Base-by-base conservation (phyloP, 2,329 filamentous ascomycete species). In the Aspergillus texensis region DNA sequence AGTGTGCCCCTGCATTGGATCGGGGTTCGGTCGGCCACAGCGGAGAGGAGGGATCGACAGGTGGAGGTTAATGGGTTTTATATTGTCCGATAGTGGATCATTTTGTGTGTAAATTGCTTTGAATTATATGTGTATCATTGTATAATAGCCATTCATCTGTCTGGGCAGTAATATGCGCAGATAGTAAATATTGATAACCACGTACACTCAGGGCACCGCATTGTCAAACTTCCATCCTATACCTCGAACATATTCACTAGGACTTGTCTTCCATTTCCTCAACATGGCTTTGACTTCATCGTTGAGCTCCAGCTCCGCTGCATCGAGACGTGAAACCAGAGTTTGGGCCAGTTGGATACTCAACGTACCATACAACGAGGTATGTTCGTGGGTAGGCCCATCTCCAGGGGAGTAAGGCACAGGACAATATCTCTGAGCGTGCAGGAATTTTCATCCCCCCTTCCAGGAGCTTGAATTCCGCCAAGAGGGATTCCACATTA, bases 1-100 rank as follows among this genome's bases (percentile, higher is more conserved):
- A 80, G 81, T 60, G 78, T 90, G 4, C 88, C 88, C 2, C 68
- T 89, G 53, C 86, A 90, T 71, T 79, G 79, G 69, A 79, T 84
- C 3, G 89, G 88, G 0, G 80, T 91, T 50, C 80, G 89, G 58
- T 86, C 83, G 14, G 64, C 67, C 6, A 67, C 69, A 21, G 74
- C 76, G 43, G 69, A 78, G 32, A 71, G 82, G 71, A 80, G 80
- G 66, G 86, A 90, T 67, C 79, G 78, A 53, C 66, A 73, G 36
- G 50, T 77, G 12, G 67, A 67, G 8, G 67, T 72, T 8, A 76
- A 75, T 66, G 79, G 79, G 1, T 80, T 78, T 66, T 81, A 75
- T 67, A 74, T 81, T 48, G 69, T 74, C 21, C 62, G 74, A 19
- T 74, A 65, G 68, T 50, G n/a, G 26, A 14, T 14, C 21, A 21